Evolutionary conservation across 2,329 filamentous ascomycete species (phyloP).

Genomic region (Trichoderma koningiopsis): DNA sequence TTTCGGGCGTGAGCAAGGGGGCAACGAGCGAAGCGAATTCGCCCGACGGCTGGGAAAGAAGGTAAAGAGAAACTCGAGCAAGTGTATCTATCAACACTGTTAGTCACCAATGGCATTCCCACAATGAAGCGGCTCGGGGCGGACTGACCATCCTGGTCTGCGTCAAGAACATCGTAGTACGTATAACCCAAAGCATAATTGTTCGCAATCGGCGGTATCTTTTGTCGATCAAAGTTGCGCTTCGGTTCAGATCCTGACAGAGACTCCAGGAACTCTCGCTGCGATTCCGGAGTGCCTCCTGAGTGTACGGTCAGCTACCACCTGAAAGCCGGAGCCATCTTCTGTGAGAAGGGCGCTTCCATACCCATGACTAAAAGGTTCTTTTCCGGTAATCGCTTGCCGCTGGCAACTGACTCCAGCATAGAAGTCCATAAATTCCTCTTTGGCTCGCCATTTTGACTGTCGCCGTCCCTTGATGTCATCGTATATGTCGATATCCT

Average conservation of each 20-base stretch:
- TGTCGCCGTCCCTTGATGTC: conserved; percentile 57
- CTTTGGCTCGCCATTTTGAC: conserved; percentile 69
- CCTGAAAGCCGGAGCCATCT: conserved; percentile 10
- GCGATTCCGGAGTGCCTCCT: conserved; percentile 82
- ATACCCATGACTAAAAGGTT: conserved; percentile 82
- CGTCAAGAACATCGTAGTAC: conserved; percentile 91
- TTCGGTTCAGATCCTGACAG: conserved; percentile 57
- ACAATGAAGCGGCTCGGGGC: background rate
- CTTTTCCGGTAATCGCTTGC: conserved; percentile 88
- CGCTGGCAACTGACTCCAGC: conserved; percentile 86
- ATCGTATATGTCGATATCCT: conserved; percentile 62
- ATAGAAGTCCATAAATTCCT: conserved; percentile 94
- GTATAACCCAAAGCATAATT: conserved; percentile 92
- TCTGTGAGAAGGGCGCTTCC: conserved; percentile 30
- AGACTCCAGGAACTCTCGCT: conserved; percentile 78
- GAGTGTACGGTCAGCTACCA: conserved; percentile 36
- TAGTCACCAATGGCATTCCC: conserved; percentile 26
- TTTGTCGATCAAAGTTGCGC: conserved; percentile 58
- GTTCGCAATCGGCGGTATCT: conserved; percentile 80
- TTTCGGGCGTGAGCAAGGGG: conserved; percentile 80
- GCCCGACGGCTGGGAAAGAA: conserved; percentile 81
- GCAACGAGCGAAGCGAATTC: conserved; percentile 81
- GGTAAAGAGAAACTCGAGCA: conserved; percentile 84
- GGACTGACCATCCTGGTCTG: conserved; percentile 80
- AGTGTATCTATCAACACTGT: conserved; percentile 69